These are phyloP conservation scores for Cystobasidium ongulense DNA, from an alignment of 768 basidiomycete genomes.

Conservation along the genomic window DNA sequence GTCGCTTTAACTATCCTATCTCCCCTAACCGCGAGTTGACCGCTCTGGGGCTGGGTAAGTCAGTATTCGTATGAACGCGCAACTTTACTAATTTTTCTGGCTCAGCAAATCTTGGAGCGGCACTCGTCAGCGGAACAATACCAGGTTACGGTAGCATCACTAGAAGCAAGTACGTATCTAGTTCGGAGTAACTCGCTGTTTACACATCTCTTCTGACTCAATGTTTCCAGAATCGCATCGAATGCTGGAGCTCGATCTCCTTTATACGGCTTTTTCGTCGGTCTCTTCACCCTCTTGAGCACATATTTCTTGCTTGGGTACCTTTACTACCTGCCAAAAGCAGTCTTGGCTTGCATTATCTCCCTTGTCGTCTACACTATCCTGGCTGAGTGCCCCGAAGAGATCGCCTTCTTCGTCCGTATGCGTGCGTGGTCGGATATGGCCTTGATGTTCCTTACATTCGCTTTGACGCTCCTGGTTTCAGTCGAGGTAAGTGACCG, in stretches of 20 bases:
- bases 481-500: constrained; percentile 66
- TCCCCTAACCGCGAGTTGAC: constrained; percentile 90
- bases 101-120: constrained; percentile 47
- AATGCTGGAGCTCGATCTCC: constrained; percentile 26
- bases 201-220: constrained; percentile 55
- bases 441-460: constrained; percentile 75
- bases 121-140: constrained; percentile 77
- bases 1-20: constrained; percentile 76
- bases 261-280: constrained; percentile 32
- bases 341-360: constrained; percentile 78
- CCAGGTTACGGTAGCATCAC: constrained; percentile 92
- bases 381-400: constrained; percentile 56
- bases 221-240: constrained; percentile 2
- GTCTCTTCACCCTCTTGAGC: constrained; percentile 52
- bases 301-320: constrained; percentile 83
- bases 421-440: constrained; percentile 92
- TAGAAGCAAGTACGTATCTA: constrained; percentile 71
- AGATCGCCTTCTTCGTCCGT: constrained; percentile 33
- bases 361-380: constrained; percentile 75
- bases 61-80: background rate
- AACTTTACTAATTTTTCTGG: background rate
- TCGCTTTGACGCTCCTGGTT: constrained; percentile 77
- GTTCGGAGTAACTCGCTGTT: constrained; percentile 51
- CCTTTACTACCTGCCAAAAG: constrained; percentile 80
- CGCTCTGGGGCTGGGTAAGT: constrained; percentile 55